Evolutionary conservation across 2,329 filamentous ascomycete species (phyloP).

Genomic region (Pyrenophora teres): DNA sequence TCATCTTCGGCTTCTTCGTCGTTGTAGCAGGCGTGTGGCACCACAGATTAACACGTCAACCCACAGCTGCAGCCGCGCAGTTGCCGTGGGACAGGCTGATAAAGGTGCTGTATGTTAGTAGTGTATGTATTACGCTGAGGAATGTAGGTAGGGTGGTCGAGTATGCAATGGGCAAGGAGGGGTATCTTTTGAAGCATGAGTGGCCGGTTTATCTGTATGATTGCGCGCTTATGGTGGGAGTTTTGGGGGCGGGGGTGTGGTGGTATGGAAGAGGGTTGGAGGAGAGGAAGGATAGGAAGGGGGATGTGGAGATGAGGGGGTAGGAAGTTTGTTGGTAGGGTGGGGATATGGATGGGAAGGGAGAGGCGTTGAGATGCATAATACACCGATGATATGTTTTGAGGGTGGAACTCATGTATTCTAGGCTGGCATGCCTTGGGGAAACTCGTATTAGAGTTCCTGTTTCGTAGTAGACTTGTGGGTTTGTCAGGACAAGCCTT

Average conservation of each 20-base stretch:
- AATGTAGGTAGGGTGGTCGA: slow-evolving; percentile 56
- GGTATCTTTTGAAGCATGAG: slow-evolving; percentile 32
- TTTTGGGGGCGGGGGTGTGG: slow-evolving; percentile 27
- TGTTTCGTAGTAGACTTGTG: no score
- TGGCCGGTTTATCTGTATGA: slow-evolving; percentile 38
- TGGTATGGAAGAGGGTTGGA: slow-evolving; percentile 38
- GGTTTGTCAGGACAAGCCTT: no score
- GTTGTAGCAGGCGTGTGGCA: slow-evolving; percentile 58
- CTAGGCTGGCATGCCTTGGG: no score
- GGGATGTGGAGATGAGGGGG: slow-evolving; percentile 12
- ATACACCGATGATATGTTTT: no score
- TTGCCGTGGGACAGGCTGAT: slow-evolving; percentile 46
- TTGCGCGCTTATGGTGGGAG: slow-evolving; percentile 33
- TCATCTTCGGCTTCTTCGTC: slow-evolving; percentile 63
- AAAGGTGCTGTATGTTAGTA: slow-evolving; percentile 46
- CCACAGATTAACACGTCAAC: slow-evolving; percentile 44
- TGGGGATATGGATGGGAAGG: no score
- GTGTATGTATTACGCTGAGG: slow-evolving; percentile 52
- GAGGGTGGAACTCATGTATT: no score
- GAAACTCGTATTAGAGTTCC: no score
- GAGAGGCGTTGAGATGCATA: no score
- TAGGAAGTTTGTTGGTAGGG: no score
- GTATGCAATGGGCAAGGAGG: slow-evolving; percentile 47
- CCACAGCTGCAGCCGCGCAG: slow-evolving; percentile 29
- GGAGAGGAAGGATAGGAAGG: slow-evolving; percentile 18